Conservation (phyloP, 768 basidiomycete species). For the Artomyces pyxidatus region DNA sequence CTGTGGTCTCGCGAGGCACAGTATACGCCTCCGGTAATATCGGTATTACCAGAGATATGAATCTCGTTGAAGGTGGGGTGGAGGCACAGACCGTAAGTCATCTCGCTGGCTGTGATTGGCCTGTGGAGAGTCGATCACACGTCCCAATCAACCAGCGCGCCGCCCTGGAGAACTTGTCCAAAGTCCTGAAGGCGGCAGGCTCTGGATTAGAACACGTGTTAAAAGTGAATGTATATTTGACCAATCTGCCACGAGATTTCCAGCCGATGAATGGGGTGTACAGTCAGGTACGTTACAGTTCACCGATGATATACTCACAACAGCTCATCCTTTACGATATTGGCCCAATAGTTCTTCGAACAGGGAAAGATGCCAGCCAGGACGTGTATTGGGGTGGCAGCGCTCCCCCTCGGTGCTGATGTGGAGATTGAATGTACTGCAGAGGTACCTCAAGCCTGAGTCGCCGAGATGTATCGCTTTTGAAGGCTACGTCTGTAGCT, state of each 20-base stretch:
- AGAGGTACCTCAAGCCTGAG: neutral
- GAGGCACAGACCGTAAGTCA: slow-evolving; percentile 29
- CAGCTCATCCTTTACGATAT: neutral
- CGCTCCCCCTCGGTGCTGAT: slow-evolving; percentile 43
- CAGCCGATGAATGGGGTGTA: slow-evolving; percentile 33
- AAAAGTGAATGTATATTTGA: slow-evolving; percentile 34
- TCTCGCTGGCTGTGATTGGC: neutral
- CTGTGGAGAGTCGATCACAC: neutral
- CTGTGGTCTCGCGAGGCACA: slow-evolving; percentile 25
- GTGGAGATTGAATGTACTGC: slow-evolving; percentile 30
- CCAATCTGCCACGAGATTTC: slow-evolving; percentile 30
- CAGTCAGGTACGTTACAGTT: slow-evolving; percentile 19
- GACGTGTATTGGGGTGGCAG: slow-evolving; percentile 49
- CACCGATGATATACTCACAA: neutral
- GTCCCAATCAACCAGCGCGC: slow-evolving; percentile 21
- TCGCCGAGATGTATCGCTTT: too few relatives aligned
- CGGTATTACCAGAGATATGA: slow-evolving; percentile 25
- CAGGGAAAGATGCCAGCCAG: slow-evolving; percentile 41
- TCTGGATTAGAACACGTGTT: slow-evolving; percentile 29
- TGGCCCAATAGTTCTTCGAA: slow-evolving; percentile 37
- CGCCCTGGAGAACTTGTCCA: slow-evolving; percentile 32
- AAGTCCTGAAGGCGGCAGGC: slow-evolving; percentile 31
- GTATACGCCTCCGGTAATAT: slow-evolving; percentile 36
- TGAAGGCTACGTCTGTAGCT: too few relatives aligned
- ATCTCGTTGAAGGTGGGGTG: slow-evolving; percentile 29